Conservation (phyloP, 2,329 filamentous ascomycete species). For the Cladophialophora yegresii region DNA sequence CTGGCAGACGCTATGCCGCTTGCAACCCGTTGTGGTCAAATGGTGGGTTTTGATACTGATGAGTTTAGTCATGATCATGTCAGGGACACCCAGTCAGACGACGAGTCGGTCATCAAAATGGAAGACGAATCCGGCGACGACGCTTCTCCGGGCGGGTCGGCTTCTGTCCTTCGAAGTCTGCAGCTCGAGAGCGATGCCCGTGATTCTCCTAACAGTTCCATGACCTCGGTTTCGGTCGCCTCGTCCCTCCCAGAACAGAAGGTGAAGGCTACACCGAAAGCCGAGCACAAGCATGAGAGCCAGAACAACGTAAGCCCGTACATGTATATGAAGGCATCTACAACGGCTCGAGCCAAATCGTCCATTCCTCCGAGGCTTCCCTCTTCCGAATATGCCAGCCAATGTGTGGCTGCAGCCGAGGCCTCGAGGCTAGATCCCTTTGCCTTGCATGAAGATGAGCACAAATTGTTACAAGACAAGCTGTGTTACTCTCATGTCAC, state of each 20-base stretch:
- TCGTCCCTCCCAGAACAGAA: constrained; percentile 36
- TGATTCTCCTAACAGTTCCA: constrained; percentile 40
- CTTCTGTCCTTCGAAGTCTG: constrained; percentile 33
- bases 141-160: constrained; percentile 33
- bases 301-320: constrained; percentile 32
- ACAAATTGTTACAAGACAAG: constrained; percentile 74
- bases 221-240: constrained; percentile 38
- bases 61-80: constrained; percentile 22
- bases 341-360: constrained; percentile 69
- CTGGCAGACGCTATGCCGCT: background rate
- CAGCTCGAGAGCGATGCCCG: constrained; percentile 37
- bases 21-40: constrained; percentile 4
- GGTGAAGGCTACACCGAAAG: constrained; percentile 30
- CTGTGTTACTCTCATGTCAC: constrained; percentile 89
- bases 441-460: constrained; percentile 80
- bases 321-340: constrained; percentile 39
- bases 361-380: constrained; percentile 79
- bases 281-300: constrained; percentile 24
- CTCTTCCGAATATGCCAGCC: constrained; percentile 77
- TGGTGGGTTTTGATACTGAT: constrained; percentile 24
- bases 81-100: constrained; percentile 26
- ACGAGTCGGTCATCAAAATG: constrained; percentile 35
- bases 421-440: constrained; percentile 88
- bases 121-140: constrained; percentile 41
- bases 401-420: constrained; percentile 87